Base-by-base conservation (phyloP, 1,284 basidiomycete species). In the Baeospora myosura region DNA sequence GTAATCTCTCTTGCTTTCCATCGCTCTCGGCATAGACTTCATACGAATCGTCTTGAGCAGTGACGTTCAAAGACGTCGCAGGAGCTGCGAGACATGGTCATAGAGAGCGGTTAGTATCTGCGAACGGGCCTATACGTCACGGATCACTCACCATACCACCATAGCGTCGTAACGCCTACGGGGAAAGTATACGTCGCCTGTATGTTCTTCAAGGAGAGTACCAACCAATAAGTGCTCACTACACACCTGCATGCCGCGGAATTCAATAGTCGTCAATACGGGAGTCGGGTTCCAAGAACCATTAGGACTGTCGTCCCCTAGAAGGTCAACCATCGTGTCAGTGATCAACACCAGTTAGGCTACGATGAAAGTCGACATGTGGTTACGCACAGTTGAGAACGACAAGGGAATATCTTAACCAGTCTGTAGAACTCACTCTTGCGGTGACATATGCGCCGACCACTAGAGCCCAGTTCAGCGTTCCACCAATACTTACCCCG, bases 401-500 rank as follows among this genome's bases (percentile, higher is more conserved):
- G 26, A 76, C 71, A 23, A 76, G 55, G 31, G 65, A 68, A 53
- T 75, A 77, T 8, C 71, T 60, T 29, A 61, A 53, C 69, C 66
- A 72, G 49, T 76, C 72, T 2, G 60, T 49, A 11, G 69, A 50
- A 26, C 55, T 67, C 2, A 54, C 53, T 1, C 76, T 66, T 5
- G 56, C 54, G 0, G 76, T 78, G 23, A 71, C 66, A 43, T 68
- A 78, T 14, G 74, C 75, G 7, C 63, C 63, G 4, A 75, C 76
- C 16, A 62, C 52, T 10, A 78, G 60, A 0, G 64, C 68, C 69
- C 68, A 71, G 50, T 52, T 52, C 22, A 54, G 5, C 72, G 72
- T 23, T 59, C 63, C 11, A 74, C 65, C 22, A 58, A 65, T 4
- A 12, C 20, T 43, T 4, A 71, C 66, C 4, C 62, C 64, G 41